Evolutionary conservation across 2,329 filamentous ascomycete genomes (phyloP), one percentile per base, ranked within the genome.

Genomic region (Paraphaeosphaeria minitans): DNA sequence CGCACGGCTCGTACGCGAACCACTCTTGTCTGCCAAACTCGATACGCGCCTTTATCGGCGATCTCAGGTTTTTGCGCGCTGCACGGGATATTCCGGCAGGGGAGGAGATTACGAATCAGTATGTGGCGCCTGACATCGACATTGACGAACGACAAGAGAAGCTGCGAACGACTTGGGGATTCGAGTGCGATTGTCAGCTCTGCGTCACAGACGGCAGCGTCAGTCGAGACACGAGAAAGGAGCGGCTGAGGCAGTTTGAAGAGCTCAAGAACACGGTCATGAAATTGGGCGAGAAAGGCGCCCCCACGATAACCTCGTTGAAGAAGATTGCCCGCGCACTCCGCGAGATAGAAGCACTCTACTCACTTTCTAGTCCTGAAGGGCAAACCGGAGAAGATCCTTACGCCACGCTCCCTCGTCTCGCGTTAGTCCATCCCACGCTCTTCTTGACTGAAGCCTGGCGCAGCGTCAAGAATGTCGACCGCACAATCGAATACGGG

Each of bases 1-100:
- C 75, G 4, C 66, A 74, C 19, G 74, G 77, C 0, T 75, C 78
- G 0, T 79, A 78, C 57, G 70, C 77, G 55, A 81, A 81, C 31
- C 79, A 82, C 59, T 77, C 77, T 0, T 81, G 80, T 58, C 46
- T 78, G 0, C 61, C 76, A 2, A 82, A 80, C 58, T 55, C 0
- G 64, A 69, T 63, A 71, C 58, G 76, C 21, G 74, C 76, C 1
- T 79, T 75, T 47, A 65, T 79, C 10, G 79, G 80, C 39, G 79
- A 71, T 48, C 53, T 70, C n/a, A 60, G 62, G 8, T 65, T 81
- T 9, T 55, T 81, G 9, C 77, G 77, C 8, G 81, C 81, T 0
- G 74, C 72, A n/a, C 66, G 74, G 16, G 70, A 77, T 48, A 67
- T 70, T 31, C 48, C 56, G 0, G 50, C 57, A 2, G 68, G 61